These are phyloP conservation scores for Sporothrix brunneoviolacea DNA, from an alignment of 2,329 filamentous ascomycete genomes.

Conservation along the genomic window DNA sequence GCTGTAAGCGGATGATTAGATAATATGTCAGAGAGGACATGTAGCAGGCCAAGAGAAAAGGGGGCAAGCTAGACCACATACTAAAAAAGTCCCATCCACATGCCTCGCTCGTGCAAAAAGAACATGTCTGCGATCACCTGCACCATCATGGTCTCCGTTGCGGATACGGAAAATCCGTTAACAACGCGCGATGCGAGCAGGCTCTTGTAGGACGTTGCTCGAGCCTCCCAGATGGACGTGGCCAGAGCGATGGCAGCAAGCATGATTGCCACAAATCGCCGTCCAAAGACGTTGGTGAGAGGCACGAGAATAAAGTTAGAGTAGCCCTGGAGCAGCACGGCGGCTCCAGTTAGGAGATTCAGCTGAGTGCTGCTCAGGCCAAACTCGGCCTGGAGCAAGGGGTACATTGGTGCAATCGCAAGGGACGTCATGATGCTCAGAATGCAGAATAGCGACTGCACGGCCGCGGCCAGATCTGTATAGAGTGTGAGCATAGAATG, in stretches of 20 bases:
- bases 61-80: conserved; percentile 1
- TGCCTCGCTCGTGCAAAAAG: conserved; percentile 55
- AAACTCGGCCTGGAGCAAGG: conserved; percentile 30
- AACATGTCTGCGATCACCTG: conserved; percentile 57
- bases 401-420: conserved; percentile 44
- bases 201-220: conserved; percentile 46
- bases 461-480: conserved; percentile 32
- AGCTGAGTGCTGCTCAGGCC: conserved; percentile 9
- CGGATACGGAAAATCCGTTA: conserved; percentile 53
- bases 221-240: conserved; percentile 42
- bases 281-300: conserved; percentile 36
- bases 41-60: neutral
- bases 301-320: conserved; percentile 43
- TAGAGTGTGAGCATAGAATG: conserved; percentile 21
- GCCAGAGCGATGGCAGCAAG: conserved; percentile 33
- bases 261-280: conserved; percentile 37
- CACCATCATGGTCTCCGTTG: conserved; percentile 52
- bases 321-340: conserved; percentile 36
- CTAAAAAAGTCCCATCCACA: conserved; percentile 29
- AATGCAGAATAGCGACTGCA: conserved; percentile 49
- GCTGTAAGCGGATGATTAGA: conserved; percentile 2
- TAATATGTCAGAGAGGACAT: neutral
- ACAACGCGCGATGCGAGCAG: conserved; percentile 56
- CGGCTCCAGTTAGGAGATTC: conserved; percentile 35
- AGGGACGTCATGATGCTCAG: conserved; percentile 31